These are phyloP conservation scores for Aspergillus niger DNA, from an alignment of 2,329 filamentous ascomycete genomes.

Conservation along the genomic window DNA sequence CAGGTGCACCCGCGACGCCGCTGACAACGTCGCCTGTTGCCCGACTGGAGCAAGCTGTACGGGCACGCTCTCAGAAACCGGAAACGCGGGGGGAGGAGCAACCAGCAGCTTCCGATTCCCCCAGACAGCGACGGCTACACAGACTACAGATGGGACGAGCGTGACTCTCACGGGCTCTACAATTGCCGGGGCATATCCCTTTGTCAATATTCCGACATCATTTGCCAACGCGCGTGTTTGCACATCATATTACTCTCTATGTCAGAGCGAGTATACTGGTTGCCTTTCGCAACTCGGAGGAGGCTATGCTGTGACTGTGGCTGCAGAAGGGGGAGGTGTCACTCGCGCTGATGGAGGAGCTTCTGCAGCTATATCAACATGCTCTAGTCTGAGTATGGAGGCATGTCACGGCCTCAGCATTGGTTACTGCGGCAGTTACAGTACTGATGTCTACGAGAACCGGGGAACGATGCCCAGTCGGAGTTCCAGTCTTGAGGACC, in stretches of 20 bases:
- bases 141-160: conserved; percentile 28
- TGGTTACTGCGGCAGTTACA: conserved; percentile 45
- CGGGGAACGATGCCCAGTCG: conserved; percentile 28
- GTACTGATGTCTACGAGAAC: conserved; percentile 29
- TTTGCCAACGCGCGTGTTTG: conserved; percentile 55
- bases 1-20: conserved; percentile 58
- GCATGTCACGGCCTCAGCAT: conserved; percentile 54
- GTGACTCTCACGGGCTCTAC: conserved; percentile 41
- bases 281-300: conserved; percentile 51
- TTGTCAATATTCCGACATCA: conserved; percentile 55
- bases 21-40: conserved; percentile 64
- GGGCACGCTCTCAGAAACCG: conserved; percentile 50
- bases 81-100: conserved; percentile 22
- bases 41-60: conserved; percentile 60
- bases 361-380: conserved; percentile 47
- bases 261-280: conserved; percentile 50
- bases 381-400: conserved; percentile 47
- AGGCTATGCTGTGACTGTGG: conserved; percentile 56
- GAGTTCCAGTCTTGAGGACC: conserved; percentile 45
- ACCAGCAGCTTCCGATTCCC: conserved; percentile 40
- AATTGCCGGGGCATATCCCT: conserved; percentile 55
- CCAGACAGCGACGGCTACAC: conserved; percentile 30
- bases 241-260: conserved; percentile 56
- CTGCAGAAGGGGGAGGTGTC: conserved; percentile 51
- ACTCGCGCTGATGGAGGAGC: conserved; percentile 51